These are phyloP conservation scores for Phaffomyces antillensis DNA, from an alignment of 805 yeast genomes.

Conservation along the genomic window DNA sequence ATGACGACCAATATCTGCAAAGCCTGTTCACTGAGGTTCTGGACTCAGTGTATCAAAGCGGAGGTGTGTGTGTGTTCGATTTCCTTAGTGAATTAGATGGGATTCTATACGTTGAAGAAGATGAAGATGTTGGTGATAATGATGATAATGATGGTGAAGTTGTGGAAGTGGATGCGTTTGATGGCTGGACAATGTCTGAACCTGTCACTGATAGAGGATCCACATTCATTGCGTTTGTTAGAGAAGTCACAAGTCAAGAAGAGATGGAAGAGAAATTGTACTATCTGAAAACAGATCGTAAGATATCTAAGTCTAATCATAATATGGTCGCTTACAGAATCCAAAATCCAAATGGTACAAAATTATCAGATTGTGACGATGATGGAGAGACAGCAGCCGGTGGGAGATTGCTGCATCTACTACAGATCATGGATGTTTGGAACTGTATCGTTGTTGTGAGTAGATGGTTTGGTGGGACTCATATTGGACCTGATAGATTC, in stretches of 20 bases:
- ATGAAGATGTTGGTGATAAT: not conserved
- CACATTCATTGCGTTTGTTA: slow-evolving; percentile 73
- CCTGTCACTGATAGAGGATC: slow-evolving; percentile 80
- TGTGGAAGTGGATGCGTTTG: slow-evolving; percentile 37
- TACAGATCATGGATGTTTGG: slow-evolving; percentile 70
- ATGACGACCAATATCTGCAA: slow-evolving; percentile 40
- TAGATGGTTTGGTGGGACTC: slow-evolving; percentile 91
- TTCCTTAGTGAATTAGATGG: slow-evolving; percentile 61
- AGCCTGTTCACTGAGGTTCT: slow-evolving; percentile 43
- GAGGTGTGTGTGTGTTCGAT: slow-evolving; percentile 75
- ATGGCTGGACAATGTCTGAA: slow-evolving; percentile 72
- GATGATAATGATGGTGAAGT: slow-evolving; percentile 3
- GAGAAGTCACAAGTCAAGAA: slow-evolving; percentile 52
- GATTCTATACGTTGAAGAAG: slow-evolving; percentile 33
- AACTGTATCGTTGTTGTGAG: slow-evolving; percentile 71
- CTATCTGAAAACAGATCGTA: slow-evolving; percentile 53
- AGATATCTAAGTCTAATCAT: slow-evolving; percentile 63
- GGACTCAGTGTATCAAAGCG: slow-evolving; percentile 45
- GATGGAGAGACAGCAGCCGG: slow-evolving; percentile 99
- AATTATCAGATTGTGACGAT: slow-evolving; percentile 84
- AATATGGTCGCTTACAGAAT: slow-evolving; percentile 88
- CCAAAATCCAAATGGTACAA: slow-evolving; percentile 39
- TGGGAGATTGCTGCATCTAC: slow-evolving; percentile 68
- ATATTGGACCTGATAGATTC: slow-evolving; percentile 89
- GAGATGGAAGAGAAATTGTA: slow-evolving; percentile 54